Evolutionary conservation across 2,329 filamentous ascomycete genomes (phyloP), one percentile per base, ranked within the genome.

Genomic region (Chaetomiaceae sp.): DNA sequence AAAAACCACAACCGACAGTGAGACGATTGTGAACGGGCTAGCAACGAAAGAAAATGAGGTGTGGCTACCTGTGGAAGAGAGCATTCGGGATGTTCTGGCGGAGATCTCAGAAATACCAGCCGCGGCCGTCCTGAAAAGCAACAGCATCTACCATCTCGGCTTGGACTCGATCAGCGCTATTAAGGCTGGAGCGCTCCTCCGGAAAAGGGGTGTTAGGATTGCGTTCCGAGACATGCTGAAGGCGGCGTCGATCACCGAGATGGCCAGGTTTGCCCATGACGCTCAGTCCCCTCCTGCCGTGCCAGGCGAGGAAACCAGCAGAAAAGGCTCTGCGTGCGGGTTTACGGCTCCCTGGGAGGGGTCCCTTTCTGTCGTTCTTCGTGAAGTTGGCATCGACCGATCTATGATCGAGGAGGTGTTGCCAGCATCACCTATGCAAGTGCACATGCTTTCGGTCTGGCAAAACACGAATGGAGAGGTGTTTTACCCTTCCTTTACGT

Each of bases 141-240:
- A 84, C 46, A 89, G 79, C 0, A 79, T 96, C 11, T 95, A 94
- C 67, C 85, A 94, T 58, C 76, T 96, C 1, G 91, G 91, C 0
- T 80, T 96, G 1, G 91, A 96, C 66, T 96, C 91, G 0, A 95
- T 96, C 67, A 92, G 86, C 58, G 86, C 90, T 1, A 94, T 96
- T 71, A 95, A 94, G 63, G 83, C 90, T 3, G 82, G 84, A 8
- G 79, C 85, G 0, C 73, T 90, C 7, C 72, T 96, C 4, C 83
- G 81, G 37, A 86, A 80, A 59, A 70, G 76, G 37, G 80, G 76
- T 0, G 69, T 96, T 7, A 68, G 71, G 11, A 67, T 95, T 1
- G 77, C 78, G 30, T 86, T 92, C 3, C 84, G 86, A 37, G 81
- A 89, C 34, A 81, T 96, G 62, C 71, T 95, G 2, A 80, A 74